phyloP scores from a whole-genome alignment of 2,329 filamentous ascomycete genomes.

The Alternaria sp. region DNA sequence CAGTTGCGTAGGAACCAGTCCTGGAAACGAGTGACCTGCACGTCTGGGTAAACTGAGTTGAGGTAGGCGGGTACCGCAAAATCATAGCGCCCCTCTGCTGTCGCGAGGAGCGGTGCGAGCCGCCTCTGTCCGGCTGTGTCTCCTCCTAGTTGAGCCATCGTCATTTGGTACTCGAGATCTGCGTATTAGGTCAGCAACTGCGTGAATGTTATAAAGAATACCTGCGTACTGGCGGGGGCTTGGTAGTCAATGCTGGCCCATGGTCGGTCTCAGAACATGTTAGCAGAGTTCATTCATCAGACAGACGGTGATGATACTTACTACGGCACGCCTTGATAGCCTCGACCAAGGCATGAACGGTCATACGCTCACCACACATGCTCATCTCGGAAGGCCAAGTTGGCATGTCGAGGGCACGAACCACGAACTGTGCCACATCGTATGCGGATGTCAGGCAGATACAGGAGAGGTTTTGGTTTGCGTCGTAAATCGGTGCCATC shows the following conservation, averaged over 20 bases:
- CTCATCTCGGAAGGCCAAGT: slow-evolving; percentile 73
- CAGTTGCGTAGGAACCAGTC: slow-evolving; percentile 49
- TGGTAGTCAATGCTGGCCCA: slow-evolving; percentile 51
- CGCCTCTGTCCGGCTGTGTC: slow-evolving; percentile 48
- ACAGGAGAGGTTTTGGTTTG: slow-evolving; percentile 49
- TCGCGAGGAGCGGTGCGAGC: slow-evolving; percentile 69
- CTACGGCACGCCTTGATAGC: slow-evolving; percentile 49
- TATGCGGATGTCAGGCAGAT: slow-evolving; percentile 72
- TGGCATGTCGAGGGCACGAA: slow-evolving; percentile 69
- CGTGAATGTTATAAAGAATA: not conserved
- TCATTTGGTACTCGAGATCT: slow-evolving; percentile 58
- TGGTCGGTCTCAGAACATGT: slow-evolving; percentile 30
- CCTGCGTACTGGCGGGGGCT: slow-evolving; percentile 49
- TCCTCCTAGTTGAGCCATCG: slow-evolving; percentile 40
- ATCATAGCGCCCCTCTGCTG: slow-evolving; percentile 71
- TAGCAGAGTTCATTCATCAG: slow-evolving; percentile 1
- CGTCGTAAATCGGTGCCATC: slow-evolving; percentile 64
- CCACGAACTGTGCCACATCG: slow-evolving; percentile 74
- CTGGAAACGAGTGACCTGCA: slow-evolving; percentile 45
- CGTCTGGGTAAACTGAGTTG: slow-evolving; percentile 55
- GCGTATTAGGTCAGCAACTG: not conserved
- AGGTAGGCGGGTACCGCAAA: slow-evolving; percentile 64
- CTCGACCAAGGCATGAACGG: slow-evolving; percentile 66
- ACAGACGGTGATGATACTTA: slow-evolving; percentile 9
- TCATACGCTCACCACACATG: slow-evolving; percentile 71